A percentile compares a stretch with the other conserved stretches of the same genome.
These are phyloP conservation scores for Lecanicillium sp. DNA, from an alignment of 2,329 filamentous ascomycete species.

Conservation along the genomic window DNA sequence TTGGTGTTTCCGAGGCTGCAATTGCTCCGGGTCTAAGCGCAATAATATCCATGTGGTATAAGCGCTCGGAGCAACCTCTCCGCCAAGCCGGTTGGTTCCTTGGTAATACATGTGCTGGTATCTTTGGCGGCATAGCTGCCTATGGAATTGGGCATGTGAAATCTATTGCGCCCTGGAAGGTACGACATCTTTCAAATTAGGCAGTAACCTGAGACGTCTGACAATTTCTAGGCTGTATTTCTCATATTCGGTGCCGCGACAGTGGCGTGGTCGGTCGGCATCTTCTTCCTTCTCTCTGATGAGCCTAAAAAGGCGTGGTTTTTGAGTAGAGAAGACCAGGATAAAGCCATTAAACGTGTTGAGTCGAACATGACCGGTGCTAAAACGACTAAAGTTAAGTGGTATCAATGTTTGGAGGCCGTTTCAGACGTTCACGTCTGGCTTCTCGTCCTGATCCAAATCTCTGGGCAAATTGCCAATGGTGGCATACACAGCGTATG, in stretches of 20 bases:
- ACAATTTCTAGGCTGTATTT: conserved; percentile 5
- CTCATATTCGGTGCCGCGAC: conserved; percentile 6
- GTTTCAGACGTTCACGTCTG: conserved; percentile 1
- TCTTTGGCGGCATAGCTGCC: conserved; percentile 16
- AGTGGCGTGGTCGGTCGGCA: conserved; percentile 1
- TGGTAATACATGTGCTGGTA: conserved; percentile 15
- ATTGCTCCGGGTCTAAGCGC: conserved; percentile 21
- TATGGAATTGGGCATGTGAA: conserved; percentile 16
- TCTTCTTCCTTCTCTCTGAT: conserved; percentile 4
- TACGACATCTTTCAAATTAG: background rate
- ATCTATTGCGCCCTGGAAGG: conserved; percentile 5
- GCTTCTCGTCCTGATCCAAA: conserved; percentile 12
- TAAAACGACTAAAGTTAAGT: conserved; percentile 15
- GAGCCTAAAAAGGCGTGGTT: conserved; percentile 31
- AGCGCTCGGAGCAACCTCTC: conserved; percentile 18
- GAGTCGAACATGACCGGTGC: conserved; percentile 41
- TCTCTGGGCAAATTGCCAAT: conserved; percentile 19
- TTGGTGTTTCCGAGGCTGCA: conserved; percentile 22
- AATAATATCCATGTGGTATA: conserved; percentile 26
- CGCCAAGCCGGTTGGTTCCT: conserved; percentile 20
- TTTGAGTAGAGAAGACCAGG: conserved; percentile 52
- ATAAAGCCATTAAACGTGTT: conserved; percentile 58
- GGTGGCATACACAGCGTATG: conserved; percentile 18
- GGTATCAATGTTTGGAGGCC: conserved; percentile 3
- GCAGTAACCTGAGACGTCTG: background rate